These are phyloP conservation scores for Epichloe sylvatica DNA, from an alignment of 2,329 filamentous ascomycete genomes.

Conservation along the genomic window DNA sequence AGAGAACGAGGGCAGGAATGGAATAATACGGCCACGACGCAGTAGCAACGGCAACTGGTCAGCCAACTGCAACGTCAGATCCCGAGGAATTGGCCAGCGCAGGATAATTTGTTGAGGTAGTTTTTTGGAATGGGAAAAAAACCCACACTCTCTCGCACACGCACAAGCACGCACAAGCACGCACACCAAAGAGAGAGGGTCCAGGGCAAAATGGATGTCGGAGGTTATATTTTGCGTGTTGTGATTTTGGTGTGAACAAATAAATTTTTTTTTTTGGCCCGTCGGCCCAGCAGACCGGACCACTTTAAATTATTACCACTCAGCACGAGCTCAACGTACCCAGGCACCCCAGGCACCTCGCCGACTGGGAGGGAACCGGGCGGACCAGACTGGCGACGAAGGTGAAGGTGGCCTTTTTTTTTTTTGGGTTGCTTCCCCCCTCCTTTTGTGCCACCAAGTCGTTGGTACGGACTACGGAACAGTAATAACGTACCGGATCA, in stretches of 20 bases:
- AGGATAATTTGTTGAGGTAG: neutral
- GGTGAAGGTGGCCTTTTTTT: neutral
- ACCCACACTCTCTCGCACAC: neutral
- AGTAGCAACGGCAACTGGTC: neutral
- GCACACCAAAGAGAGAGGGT: neutral
- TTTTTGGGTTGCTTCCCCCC: neutral
- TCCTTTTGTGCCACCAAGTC: conserved; percentile 1
- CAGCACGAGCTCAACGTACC: neutral
- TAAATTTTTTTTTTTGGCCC: neutral
- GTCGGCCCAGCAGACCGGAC: neutral
- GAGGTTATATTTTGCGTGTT: conserved; percentile 6
- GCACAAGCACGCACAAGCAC: neutral
- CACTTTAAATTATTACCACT: neutral
- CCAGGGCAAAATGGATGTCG: conserved; percentile 4
- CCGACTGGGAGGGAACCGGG: too few relatives aligned
- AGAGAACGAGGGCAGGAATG: neutral
- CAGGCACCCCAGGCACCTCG: too few relatives aligned
- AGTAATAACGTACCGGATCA: neutral
- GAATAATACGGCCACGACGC: neutral
- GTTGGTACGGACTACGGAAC: neutral
- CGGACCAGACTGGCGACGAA: neutral
- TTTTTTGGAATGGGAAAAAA: neutral
- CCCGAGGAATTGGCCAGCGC: neutral
- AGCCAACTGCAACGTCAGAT: conserved; percentile 3
- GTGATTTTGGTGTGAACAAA: conserved; percentile 2